Base-by-base conservation (phyloP, 441 rosid species). In the Macaranga tanarius region DNA sequence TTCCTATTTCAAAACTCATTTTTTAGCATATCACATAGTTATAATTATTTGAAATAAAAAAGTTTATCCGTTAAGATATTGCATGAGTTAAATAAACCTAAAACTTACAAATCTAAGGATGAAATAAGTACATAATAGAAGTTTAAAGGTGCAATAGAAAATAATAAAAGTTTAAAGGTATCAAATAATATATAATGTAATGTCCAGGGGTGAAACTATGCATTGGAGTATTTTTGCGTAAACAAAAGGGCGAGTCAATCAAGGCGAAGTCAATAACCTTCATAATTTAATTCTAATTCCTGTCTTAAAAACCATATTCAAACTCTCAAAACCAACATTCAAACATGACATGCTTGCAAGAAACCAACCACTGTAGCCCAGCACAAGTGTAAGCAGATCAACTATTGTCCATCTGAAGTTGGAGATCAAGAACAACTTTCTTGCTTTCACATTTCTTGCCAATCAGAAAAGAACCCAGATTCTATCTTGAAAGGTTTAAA, bases 331-430 rank as follows among this genome's bases (percentile, higher is more conserved):
- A 17, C 38, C 7, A 31, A 7, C 56, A 73, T 73, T 76, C 75
- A 65, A 72, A 44, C 11, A 38, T 45, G 71, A 5, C 62, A 73
- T 62, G 11, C 68, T 47, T 42, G 5, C 20, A 51, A 63, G 47
- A 38, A 55, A 11, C 28, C 68, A 62, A 31, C 26, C 19, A 15
- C 47, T 12, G 69, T 73, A 48, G 80, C 75, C 74, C n/a, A 70
- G 28, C 62, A 54, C 12, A 26, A 44, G 23, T 20, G 25, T 54
- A 20, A 11, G 12, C 10, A 19, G 51, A 60, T 20, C 74, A 28
- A 38, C 38, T 2, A 12, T 2, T 61, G 11, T 59, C 42, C 28
- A 7, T 58, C 65, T 44, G 20, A 25, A 42, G n/a, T 31, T 26
- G 15, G 34, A 71, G 23, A 71, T 8, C 38, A 31, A 25, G 5